phyloP scores from a whole-genome alignment of 2,329 filamentous ascomycete genomes.

The Alternaria postmessia region DNA sequence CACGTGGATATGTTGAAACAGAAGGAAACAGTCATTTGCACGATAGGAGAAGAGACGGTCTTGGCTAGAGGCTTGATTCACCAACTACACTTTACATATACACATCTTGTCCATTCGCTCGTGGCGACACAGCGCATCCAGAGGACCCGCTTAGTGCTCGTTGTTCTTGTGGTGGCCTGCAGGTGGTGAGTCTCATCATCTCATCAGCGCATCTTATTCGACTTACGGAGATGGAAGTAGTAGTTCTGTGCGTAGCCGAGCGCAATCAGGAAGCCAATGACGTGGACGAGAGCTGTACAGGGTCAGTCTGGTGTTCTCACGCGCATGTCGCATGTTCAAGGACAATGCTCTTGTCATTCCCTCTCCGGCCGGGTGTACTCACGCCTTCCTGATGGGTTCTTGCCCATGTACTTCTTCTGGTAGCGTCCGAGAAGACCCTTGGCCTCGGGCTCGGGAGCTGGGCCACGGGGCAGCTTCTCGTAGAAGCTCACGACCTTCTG shows the following conservation, averaged over 20 bases:
- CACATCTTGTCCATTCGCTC: conserved; percentile 36
- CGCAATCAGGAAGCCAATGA: conserved; percentile 77
- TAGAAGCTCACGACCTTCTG: conserved; percentile 98
- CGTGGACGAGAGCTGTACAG: conserved; percentile 81
- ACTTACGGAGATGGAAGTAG: conserved; percentile 99
- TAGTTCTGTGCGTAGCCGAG: conserved; percentile 98
- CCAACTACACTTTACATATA: conserved; percentile 52
- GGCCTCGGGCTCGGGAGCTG: conserved; percentile 82
- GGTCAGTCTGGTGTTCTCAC: conserved; percentile 24
- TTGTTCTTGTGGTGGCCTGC: conserved; percentile 99
- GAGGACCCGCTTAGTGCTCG: conserved; percentile 74
- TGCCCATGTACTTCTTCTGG: conserved; percentile 88
- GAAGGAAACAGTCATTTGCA: background rate
- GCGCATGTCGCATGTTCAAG: background rate
- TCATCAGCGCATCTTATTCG: conserved; percentile 12
- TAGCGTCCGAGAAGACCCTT: conserved; percentile 88
- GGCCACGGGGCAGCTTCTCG: conserved; percentile 93
- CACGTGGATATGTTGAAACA: background rate
- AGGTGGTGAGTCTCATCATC: conserved; percentile 28
- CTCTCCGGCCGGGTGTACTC: conserved; percentile 57
- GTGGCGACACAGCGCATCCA: conserved; percentile 11
- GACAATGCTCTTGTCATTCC: background rate
- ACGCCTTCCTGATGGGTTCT: conserved; percentile 90
- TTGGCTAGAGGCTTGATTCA: conserved; percentile 43
- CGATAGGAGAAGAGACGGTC: conserved; percentile 11